phyloP scores from a whole-genome alignment of 768 basidiomycete genomes.

The Clavulina sp. region DNA sequence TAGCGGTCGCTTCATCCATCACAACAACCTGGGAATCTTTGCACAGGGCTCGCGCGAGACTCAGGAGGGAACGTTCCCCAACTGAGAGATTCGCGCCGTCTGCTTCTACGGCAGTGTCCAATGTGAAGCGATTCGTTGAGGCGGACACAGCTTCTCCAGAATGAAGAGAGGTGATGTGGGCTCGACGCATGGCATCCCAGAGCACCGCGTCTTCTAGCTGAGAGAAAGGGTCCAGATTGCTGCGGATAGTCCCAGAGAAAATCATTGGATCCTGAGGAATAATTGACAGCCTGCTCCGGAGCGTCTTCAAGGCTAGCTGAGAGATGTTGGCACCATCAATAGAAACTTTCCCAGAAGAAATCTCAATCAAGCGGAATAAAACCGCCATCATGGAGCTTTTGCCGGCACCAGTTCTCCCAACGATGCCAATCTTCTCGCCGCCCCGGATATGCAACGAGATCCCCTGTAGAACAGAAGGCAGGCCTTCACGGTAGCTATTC shows the following conservation, averaged over 20 bases:
- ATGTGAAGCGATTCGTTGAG: slow-evolving; percentile 18
- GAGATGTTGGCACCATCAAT: slow-evolving; percentile 27
- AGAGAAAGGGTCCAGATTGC: slow-evolving; percentile 22
- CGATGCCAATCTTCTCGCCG: slow-evolving; percentile 65
- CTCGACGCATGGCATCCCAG: slow-evolving; percentile 25
- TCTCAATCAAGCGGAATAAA: slow-evolving; percentile 24
- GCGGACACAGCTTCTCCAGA: background rate
- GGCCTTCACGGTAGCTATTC: slow-evolving; percentile 44
- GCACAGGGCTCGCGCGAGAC: slow-evolving; percentile 10
- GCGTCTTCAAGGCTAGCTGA: slow-evolving; percentile 22
- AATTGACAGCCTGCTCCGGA: slow-evolving; percentile 15
- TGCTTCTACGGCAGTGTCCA: slow-evolving; percentile 26
- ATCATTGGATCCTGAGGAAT: slow-evolving; percentile 20
- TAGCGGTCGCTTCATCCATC: slow-evolving; percentile 22
- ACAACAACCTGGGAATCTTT: slow-evolving; percentile 5
- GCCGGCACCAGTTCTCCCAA: slow-evolving; percentile 29
- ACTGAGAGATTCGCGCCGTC: slow-evolving; percentile 23
- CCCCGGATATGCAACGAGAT: slow-evolving; percentile 40
- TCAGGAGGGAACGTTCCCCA: slow-evolving; percentile 18
- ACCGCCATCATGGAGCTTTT: slow-evolving; percentile 22
- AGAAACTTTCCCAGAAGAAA: slow-evolving; percentile 22
- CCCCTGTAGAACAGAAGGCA: slow-evolving; percentile 55
- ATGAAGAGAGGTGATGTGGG: slow-evolving; percentile 17
- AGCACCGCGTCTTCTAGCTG: slow-evolving; percentile 22
- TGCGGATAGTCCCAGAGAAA: slow-evolving; percentile 17